Conservation (phyloP, 2,329 filamentous ascomycete genomes). For the Cylindrodendrum hubeiense region DNA sequence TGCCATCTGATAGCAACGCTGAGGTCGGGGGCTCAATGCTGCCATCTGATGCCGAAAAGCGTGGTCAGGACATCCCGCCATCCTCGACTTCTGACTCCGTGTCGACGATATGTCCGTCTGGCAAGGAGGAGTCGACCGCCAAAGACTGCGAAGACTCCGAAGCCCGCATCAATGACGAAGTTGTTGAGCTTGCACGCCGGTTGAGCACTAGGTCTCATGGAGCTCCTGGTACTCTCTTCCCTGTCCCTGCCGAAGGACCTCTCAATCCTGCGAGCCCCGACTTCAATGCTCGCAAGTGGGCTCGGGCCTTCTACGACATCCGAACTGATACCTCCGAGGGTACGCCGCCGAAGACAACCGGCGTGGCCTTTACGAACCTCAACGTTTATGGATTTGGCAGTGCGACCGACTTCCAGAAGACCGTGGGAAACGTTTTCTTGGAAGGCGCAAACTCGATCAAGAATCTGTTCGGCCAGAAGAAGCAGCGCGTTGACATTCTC, state of each 20-base stretch:
- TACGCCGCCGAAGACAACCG: conserved; percentile 66
- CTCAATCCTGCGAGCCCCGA: conserved; percentile 55
- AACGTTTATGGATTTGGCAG: conserved; percentile 74
- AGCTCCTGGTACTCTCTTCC: conserved; percentile 35
- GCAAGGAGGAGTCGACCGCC: neutral
- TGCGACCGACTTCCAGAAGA: conserved; percentile 76
- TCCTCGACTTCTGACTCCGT: conserved; percentile 7
- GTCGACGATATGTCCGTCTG: neutral
- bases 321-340: conserved; percentile 53
- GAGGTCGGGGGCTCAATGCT: conserved; percentile 1
- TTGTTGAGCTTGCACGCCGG: conserved; percentile 29
- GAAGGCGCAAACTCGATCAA: conserved; percentile 56
- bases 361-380: conserved; percentile 73
- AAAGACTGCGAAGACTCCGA: conserved; percentile 10
- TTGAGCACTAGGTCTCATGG: conserved; percentile 25
- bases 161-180: conserved; percentile 1
- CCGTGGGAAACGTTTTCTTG: conserved; percentile 68
- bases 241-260: conserved; percentile 26
- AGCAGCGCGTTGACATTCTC: conserved; percentile 73
- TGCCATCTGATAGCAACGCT: conserved; percentile 4
- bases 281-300: conserved; percentile 58
- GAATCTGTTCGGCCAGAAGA: conserved; percentile 63
- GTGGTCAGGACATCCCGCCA: neutral
- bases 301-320: conserved; percentile 50
- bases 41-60: conserved; percentile 2